Base-by-base conservation (phyloP, 352 stramenopile species). In the Globisporangium cylindrosporum region DNA sequence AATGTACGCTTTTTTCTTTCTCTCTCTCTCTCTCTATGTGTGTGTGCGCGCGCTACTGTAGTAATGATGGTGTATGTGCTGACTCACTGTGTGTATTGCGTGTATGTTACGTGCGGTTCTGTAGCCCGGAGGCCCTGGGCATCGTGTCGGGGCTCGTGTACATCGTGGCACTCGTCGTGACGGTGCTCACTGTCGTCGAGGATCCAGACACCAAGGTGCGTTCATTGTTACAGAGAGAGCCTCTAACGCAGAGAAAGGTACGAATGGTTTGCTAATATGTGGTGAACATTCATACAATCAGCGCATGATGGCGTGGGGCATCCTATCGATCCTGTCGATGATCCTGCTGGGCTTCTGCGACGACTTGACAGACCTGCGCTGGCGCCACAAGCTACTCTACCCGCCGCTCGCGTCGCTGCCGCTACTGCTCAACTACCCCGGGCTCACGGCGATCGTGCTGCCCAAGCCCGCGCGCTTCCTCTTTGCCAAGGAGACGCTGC, bases 321-420 rank as follows among this genome's bases (percentile, higher is more conserved):
- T 93, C 46, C 75, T 80, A 18, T 94, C 85, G 38, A 93, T 93
- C 64, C 69, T 92, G 20, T 97, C 97, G 55, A 98, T 98, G 86
- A 96, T 98, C 62, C 69, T 98, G 7, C 70, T 99, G 53, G 95
- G 95, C 70, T 94, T 94, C 66, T 89, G 76, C 0, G 97, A 99
- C 78, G 98, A 99, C 77, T 85, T 99, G 14, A 89, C 98, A 14
- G 97, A 99, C 73, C 90, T 99, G 55, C 87, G 86, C 41, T 95
- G 88, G 88, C 82, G 96, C 55, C 98, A 99, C 78, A 99, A 99
- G 80, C 81, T 99, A 24, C 78, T 99, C 62, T 92, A 99, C 65
- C 97, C 97, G 8, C 92, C 95, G 9, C 78, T 99, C 57, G 97
- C 97, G 29, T 98, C 95, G 24, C 81, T 99, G 27, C 97, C 98